Conservation (phyloP, 2,329 filamentous ascomycete species). For the Penicillium nordicum region DNA sequence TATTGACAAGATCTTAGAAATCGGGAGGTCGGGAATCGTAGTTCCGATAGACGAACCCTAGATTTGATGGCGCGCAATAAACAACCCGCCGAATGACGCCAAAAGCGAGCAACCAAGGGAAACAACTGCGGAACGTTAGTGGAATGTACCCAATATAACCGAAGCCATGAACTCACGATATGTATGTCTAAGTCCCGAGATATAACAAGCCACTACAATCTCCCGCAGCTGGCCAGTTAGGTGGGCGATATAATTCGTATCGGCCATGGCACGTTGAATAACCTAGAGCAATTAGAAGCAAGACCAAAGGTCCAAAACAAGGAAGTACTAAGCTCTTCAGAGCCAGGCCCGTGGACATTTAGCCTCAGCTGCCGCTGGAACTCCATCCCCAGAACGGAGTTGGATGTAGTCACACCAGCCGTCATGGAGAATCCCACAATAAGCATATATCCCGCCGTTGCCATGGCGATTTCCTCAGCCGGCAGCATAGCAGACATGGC, state of each 20-base stretch:
- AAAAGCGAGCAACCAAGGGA: conserved; percentile 18
- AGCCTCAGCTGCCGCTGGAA: conserved; percentile 33
- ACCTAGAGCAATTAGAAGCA: conserved; percentile 31
- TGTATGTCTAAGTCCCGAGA: conserved; percentile 27
- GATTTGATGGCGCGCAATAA: conserved; percentile 18
- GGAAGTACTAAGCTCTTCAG: conserved; percentile 16
- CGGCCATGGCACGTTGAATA: conserved; percentile 40
- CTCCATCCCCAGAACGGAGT: conserved; percentile 37
- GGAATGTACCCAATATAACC: neutral
- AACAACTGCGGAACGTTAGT: conserved; percentile 9
- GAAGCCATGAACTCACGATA: conserved; percentile 22
- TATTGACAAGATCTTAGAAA: too few relatives aligned
- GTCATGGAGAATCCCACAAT: conserved; percentile 44
- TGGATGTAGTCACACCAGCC: conserved; percentile 39
- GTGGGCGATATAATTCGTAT: conserved; percentile 41
- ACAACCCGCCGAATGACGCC: conserved; percentile 19
- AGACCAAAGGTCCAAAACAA: too few relatives aligned
- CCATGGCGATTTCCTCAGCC: conserved; percentile 48
- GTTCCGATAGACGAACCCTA: neutral
- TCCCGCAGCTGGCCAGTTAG: conserved; percentile 25
- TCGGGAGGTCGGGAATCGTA: too few relatives aligned
- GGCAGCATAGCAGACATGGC: conserved; percentile 48
- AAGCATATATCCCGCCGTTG: conserved; percentile 49
- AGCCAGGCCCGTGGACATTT: conserved; percentile 29
- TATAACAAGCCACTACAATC: conserved; percentile 28